A percentile compares a stretch with the other conserved stretches of the same genome.
These are phyloP conservation scores for Rheum nobile DNA, from an alignment of 148 eudicot species.

Conservation along the genomic window DNA sequence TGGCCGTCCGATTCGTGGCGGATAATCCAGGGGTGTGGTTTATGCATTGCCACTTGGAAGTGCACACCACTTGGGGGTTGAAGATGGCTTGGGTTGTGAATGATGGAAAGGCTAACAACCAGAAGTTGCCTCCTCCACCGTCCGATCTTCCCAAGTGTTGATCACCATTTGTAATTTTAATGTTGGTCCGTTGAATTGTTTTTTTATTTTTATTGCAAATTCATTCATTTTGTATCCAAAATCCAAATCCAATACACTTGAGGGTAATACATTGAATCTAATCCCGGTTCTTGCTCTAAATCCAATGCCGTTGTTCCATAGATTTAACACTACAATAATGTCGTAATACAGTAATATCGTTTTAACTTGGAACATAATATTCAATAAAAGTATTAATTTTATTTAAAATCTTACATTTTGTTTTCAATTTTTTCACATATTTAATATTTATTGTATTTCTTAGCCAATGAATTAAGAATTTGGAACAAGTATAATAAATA, in stretches of 20 bases:
- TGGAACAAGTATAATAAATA: no score
- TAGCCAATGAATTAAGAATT: no score
- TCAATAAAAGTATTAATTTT: no score
- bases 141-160: slow-evolving; percentile 44
- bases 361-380: no score
- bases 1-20: slow-evolving; percentile 48
- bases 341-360: no score
- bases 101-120: slow-evolving; percentile 29
- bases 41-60: slow-evolving; percentile 50
- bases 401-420: no score
- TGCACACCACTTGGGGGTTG: slow-evolving; percentile 48
- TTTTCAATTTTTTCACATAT: no score
- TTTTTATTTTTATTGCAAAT: not conserved
- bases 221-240: not conserved
- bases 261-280: not conserved
- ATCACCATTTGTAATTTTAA: not conserved
- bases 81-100: slow-evolving; percentile 44
- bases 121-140: slow-evolving; percentile 47
- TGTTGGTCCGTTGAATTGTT: not conserved
- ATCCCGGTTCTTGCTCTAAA: no score
- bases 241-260: not conserved
- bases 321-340: no score
- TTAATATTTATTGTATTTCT: no score
- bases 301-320: no score
- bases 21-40: slow-evolving; percentile 61